These are phyloP conservation scores for Trichosporon faecale DNA, from an alignment of 1,284 basidiomycete species.

Conservation along the genomic window DNA sequence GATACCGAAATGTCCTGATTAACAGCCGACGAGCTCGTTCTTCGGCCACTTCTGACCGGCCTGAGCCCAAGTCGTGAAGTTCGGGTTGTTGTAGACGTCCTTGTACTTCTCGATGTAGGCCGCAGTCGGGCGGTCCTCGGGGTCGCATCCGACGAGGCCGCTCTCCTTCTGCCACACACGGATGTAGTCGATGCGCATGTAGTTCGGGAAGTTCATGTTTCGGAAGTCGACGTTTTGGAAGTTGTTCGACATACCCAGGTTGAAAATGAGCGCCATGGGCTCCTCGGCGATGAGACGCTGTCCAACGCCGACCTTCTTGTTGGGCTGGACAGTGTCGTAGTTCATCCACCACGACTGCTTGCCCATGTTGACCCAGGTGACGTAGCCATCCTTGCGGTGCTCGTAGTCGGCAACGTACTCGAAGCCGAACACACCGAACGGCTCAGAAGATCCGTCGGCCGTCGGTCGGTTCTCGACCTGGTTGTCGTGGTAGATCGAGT, in stretches of 20 bases:
- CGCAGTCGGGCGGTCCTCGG: constrained; percentile 48
- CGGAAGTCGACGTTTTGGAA: constrained; percentile 52
- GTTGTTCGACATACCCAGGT: constrained; percentile 49
- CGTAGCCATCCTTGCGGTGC: constrained; percentile 59
- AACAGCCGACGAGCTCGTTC: neutral
- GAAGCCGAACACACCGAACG: constrained; percentile 60
- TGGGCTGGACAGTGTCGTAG: constrained; percentile 60
- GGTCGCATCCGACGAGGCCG: constrained; percentile 52
- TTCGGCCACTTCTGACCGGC: constrained; percentile 12
- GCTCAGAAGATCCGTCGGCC: constrained; percentile 25
- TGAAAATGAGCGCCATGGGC: constrained; percentile 59
- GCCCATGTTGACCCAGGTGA: constrained; percentile 65
- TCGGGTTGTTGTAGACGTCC: constrained; percentile 48
- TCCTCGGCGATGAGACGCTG: constrained; percentile 73
- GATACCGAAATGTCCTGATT: neutral
- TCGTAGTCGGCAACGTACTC: constrained; percentile 65
- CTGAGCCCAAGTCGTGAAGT: constrained; percentile 48
- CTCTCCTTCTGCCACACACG: constrained; percentile 53
- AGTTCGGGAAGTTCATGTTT: constrained; percentile 52
- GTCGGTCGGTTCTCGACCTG: constrained; percentile 23
- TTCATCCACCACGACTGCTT: constrained; percentile 58
- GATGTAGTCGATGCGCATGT: constrained; percentile 54
- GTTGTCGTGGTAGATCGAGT: constrained; percentile 57
- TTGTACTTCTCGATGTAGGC: constrained; percentile 45
- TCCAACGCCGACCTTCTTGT: constrained; percentile 58